Percentiles rank a stretch among this genome's conserved stretches.
phyloP scores from a whole-genome alignment of 2,329 filamentous ascomycete species.

The Trichophyton equinum region DNA sequence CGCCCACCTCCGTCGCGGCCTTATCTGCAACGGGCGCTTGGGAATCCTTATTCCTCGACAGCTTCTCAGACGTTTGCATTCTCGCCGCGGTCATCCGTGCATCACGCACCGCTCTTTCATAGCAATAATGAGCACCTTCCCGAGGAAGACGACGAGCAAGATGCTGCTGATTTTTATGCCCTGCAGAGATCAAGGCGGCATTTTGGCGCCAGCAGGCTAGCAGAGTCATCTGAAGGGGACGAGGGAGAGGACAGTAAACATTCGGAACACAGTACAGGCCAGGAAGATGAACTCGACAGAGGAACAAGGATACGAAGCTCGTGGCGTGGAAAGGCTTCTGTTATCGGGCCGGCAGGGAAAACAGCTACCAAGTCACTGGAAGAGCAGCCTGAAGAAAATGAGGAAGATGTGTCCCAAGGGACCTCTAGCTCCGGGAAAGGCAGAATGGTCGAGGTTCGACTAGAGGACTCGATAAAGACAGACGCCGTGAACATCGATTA shows the following conservation, averaged over 20 bases:
- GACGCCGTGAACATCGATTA: slow-evolving; percentile 34
- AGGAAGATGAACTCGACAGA: slow-evolving; percentile 37
- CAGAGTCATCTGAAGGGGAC: slow-evolving; percentile 74
- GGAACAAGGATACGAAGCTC: slow-evolving; percentile 45
- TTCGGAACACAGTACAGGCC: slow-evolving; percentile 32
- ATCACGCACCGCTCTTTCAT: slow-evolving; percentile 82
- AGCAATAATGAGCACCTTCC: slow-evolving; percentile 80
- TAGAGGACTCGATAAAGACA: slow-evolving; percentile 51
- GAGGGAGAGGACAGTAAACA: slow-evolving; percentile 36
- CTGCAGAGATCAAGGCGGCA: slow-evolving; percentile 80
- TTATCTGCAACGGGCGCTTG: slow-evolving; percentile 42
- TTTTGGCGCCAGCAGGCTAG: slow-evolving; percentile 70
- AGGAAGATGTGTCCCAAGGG: slow-evolving; percentile 16
- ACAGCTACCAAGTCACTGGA: slow-evolving; percentile 22
- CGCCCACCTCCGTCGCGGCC: slow-evolving; percentile 39
- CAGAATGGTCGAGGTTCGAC: slow-evolving; percentile 70
- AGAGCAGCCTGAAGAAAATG: slow-evolving; percentile 22
- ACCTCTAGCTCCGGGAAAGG: slow-evolving; percentile 47
- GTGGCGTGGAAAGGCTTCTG: slow-evolving; percentile 40
- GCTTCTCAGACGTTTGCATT: slow-evolving; percentile 61
- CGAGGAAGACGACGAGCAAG: slow-evolving; percentile 85
- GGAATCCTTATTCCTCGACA: slow-evolving; percentile 71
- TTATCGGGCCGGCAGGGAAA: slow-evolving; percentile 11
- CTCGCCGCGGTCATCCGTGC: slow-evolving; percentile 59
- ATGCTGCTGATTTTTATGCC: slow-evolving; percentile 87